A percentile compares a stretch with the other conserved stretches of the same genome.
These are phyloP conservation scores for Stromatinia cepivora DNA, from an alignment of 2,329 filamentous ascomycete genomes.

Conservation along the genomic window DNA sequence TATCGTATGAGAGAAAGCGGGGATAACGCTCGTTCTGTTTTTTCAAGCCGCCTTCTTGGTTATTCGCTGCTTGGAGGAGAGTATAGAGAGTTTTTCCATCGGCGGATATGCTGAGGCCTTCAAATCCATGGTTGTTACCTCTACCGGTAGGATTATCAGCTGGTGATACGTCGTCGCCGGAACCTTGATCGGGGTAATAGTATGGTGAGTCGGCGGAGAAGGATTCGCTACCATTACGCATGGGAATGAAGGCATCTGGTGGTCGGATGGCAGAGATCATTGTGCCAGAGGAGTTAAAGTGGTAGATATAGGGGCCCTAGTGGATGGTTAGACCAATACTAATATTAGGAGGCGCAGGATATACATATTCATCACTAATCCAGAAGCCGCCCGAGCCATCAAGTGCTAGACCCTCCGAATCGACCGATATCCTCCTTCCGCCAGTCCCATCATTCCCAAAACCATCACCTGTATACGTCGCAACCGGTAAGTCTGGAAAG, in stretches of 20 bases:
- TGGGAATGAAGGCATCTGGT: constrained; percentile 63
- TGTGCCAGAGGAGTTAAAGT: constrained; percentile 57
- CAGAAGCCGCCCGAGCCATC: constrained; percentile 62
- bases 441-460: constrained; percentile 63
- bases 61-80: constrained; percentile 64
- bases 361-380: constrained; percentile 60
- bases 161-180: constrained; percentile 50
- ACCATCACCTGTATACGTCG: constrained; percentile 65
- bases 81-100: constrained; percentile 65
- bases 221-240: constrained; percentile 59
- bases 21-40: constrained; percentile 57
- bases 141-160: constrained; percentile 61
- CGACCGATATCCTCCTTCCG: constrained; percentile 59
- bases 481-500: constrained; percentile 62
- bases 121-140: constrained; percentile 74
- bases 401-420: constrained; percentile 67
- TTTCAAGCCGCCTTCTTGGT: constrained; percentile 60
- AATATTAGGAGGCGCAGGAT: background rate
- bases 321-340: background rate
- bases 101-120: constrained; percentile 63
- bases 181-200: constrained; percentile 50
- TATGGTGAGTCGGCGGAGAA: constrained; percentile 67
- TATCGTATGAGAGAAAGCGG: constrained; percentile 64
- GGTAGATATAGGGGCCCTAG: constrained; percentile 65
- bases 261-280: constrained; percentile 66